Evolutionary conservation across 306 rosid genomes (phyloP).

Genomic region (Ormosia emarginata): DNA sequence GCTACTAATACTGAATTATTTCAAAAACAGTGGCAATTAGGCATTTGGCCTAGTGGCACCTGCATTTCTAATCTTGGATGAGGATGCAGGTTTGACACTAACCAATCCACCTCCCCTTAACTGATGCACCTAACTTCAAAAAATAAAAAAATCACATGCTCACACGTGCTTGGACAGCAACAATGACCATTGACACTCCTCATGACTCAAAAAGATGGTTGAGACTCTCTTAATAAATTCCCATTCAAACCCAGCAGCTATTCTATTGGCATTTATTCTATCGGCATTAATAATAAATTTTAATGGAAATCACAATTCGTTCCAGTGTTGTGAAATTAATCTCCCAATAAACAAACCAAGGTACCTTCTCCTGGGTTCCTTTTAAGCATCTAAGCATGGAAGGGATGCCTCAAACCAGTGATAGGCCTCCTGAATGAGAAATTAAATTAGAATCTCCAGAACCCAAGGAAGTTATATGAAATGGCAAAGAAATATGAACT

Average conservation of each 20-base stretch:
- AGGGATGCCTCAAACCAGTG: conserved; percentile 88
- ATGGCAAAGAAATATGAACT: conserved; percentile 26
- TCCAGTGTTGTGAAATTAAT: conserved; percentile 49
- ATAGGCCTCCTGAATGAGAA: conserved; percentile 90
- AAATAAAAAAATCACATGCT: neutral
- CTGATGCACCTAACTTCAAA: neutral
- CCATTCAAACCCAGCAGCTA: conserved; percentile 5
- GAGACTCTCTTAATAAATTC: conserved; percentile 4
- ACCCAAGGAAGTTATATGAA: conserved; percentile 39
- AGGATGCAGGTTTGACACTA: conserved; percentile 3
- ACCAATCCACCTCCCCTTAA: neutral
- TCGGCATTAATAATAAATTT: neutral
- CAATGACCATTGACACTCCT: neutral
- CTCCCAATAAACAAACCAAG: conserved; percentile 91
- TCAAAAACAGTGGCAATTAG: neutral
- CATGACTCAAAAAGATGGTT: neutral
- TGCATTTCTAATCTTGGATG: neutral
- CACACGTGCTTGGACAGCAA: conserved; percentile 5
- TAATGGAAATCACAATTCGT: conserved; percentile 27
- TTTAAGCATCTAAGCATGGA: conserved; percentile 83
- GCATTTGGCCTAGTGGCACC: conserved; percentile 4
- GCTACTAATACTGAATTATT: neutral
- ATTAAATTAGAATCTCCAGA: conserved; percentile 76
- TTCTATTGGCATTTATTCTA: neutral
- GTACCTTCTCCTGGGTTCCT: conserved; percentile 99